Evolutionary conservation across 352 stramenopile species (phyloP), one percentile per base, ranked within the genome.

Genomic region (Phytopythium delawarense): DNA sequence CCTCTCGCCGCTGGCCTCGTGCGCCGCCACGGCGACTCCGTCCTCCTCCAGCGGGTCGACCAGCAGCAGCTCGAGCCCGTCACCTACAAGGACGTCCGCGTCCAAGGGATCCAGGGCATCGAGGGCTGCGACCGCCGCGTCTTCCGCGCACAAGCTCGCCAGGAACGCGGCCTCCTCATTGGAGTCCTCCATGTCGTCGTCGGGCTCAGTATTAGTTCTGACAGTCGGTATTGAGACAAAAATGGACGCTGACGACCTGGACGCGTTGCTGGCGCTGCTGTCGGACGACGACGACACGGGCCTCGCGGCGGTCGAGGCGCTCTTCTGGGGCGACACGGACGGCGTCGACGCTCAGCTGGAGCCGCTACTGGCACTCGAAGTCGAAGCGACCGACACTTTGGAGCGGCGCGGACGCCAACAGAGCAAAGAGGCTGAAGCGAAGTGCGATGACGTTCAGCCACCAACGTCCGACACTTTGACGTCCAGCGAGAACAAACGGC

Each of bases 251-350:
- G n/a, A 11, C 32, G 35, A 16, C 4, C 3, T 58, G 7, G 52
- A 46, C 32, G 52, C 34, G 20, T 35, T 58, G 52, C 32, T 48
- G 34, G 34, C 52, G 52, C 18, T 58, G 7, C 35, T 58, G 52
- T 11, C 52, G 34, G 30, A 58, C 1, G 52, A 1, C 20, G 35
- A 44, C 18, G 20, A 8, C 32, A 20, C 11, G 9, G 21, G 0
- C 5, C 30, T 25, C 15, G 12, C 28, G 28, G n/a, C 25, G 12
- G 9, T 35, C 48, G 28, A 56, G 7, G 28, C 42, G 30, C 15
- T 25, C 28, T 30, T 16, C 7, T 16, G 50, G 13, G 30, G 7
- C 3, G 50, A 37, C 16, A 15, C 1, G 12, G 50, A 37, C 2
- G n/a, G 50, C 34, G 13, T 21, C 2, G 23, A n/a, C n/a, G 25